A percentile compares a stretch with the other conserved stretches of the same genome.
These are phyloP conservation scores for Epithemia pelagica DNA, from an alignment of 108 stramenopile species.

Conservation along the genomic window DNA sequence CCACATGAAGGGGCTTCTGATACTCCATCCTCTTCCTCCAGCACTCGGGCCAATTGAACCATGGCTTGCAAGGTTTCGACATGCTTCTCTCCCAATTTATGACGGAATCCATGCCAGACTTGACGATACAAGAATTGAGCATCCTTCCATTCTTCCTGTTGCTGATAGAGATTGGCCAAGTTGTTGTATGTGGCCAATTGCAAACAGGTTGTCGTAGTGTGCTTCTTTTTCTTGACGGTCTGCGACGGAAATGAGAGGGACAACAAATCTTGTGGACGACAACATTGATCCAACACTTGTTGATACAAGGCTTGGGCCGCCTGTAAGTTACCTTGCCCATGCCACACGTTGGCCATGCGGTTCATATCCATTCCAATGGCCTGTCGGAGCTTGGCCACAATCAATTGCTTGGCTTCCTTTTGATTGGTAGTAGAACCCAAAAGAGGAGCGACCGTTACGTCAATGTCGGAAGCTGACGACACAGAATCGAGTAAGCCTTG, in stretches of 20 bases:
- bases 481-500: too few species aligned
- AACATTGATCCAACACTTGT: background rate
- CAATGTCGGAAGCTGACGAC: background rate
- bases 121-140: background rate
- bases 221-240: background rate
- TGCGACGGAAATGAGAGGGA: too few species aligned
- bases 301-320: background rate
- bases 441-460: background rate
- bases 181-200: background rate
- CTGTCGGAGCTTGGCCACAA: background rate
- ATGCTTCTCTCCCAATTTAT: background rate
- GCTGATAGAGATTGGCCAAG: background rate
- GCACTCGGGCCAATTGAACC: background rate
- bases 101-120: background rate
- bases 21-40: background rate
- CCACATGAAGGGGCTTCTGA: background rate
- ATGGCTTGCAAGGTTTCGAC: background rate
- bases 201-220: background rate
- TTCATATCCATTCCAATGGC: background rate
- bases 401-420: background rate
- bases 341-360: background rate
- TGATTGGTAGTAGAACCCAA: background rate
- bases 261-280: background rate
- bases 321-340: background rate
- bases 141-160: background rate